A percentile compares a stretch with the other conserved stretches of the same genome.
Evolutionary conservation across 208 protist species (phyloP).

Genomic region (Leishmania tarentolae): DNA sequence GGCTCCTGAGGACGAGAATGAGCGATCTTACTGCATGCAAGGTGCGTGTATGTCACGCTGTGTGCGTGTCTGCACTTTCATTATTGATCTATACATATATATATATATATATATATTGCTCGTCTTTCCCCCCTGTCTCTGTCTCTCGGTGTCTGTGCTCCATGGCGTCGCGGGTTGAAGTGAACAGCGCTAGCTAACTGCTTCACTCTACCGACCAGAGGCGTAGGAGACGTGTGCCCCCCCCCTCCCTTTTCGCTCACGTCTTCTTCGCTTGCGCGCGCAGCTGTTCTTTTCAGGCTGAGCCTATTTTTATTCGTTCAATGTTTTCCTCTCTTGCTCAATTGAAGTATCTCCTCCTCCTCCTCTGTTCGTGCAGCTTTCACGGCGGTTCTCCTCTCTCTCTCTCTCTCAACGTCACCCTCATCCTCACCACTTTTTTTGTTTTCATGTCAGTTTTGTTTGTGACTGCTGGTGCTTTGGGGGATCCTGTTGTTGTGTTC

Average conservation of each 20-base stretch:
- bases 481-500: background rate
- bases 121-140: background rate
- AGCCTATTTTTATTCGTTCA: background rate
- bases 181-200: background rate
- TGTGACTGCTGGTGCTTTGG: background rate
- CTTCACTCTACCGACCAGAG: background rate
- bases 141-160: background rate
- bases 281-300: background rate
- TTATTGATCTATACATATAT: background rate
- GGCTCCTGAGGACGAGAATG: background rate
- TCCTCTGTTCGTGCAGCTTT: background rate
- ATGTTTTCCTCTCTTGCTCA: too few species aligned
- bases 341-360: too few species aligned
- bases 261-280: too few species aligned
- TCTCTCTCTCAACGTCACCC: background rate
- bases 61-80: background rate
- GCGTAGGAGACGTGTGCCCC: background rate
- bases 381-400: background rate
- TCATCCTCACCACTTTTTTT: background rate
- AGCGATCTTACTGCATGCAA: background rate
- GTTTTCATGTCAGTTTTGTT: background rate
- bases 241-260: background rate
- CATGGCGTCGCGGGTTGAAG: background rate
- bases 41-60: background rate
- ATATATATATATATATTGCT: too few species aligned